Percentiles rank a stretch among this genome's conserved stretches.
Conservation (phyloP, 2,329 filamentous ascomycete genomes). For the Cladobotryum protrusum region DNA sequence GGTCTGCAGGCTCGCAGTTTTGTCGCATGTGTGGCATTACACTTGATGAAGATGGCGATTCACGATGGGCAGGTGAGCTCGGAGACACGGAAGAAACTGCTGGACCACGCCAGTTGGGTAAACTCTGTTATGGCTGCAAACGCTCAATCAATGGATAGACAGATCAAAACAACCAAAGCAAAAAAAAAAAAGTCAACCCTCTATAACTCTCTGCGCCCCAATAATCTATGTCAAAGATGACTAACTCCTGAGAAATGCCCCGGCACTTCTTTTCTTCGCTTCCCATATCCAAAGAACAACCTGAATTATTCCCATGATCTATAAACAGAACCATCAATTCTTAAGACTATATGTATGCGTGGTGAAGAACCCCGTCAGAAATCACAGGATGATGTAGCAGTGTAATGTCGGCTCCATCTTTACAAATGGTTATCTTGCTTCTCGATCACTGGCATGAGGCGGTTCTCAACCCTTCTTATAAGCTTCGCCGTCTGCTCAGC, state of each 20-base stretch:
- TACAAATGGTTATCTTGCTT: slow-evolving; percentile 17
- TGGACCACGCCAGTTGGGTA: slow-evolving; percentile 22
- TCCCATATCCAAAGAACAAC: slow-evolving; percentile 1
- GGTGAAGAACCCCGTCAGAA: slow-evolving; percentile 3
- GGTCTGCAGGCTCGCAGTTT: slow-evolving; percentile 31
- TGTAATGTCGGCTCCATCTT: background rate
- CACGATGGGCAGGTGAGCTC: slow-evolving; percentile 56
- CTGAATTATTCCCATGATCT: slow-evolving; percentile 11
- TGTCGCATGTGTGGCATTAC: slow-evolving; percentile 68
- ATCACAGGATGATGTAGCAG: slow-evolving; percentile 1
- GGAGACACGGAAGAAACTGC: slow-evolving; percentile 34
- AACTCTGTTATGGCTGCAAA: slow-evolving; percentile 69
- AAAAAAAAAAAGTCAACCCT: background rate
- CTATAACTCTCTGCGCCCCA: slow-evolving; percentile 5
- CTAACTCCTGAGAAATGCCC: slow-evolving; percentile 14
- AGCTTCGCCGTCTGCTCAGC: slow-evolving; percentile 97
- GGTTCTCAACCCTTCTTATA: slow-evolving; percentile 68
- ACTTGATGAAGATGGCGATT: slow-evolving; percentile 56
- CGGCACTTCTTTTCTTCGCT: slow-evolving; percentile 7
- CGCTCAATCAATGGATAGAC: slow-evolving; percentile 51
- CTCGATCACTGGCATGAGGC: slow-evolving; percentile 40
- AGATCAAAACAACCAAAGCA: slow-evolving; percentile 14
- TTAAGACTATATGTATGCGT: slow-evolving; percentile 2
- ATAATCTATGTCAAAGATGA: slow-evolving; percentile 10
- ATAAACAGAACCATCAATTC: slow-evolving; percentile 8